Percentiles rank a stretch among this genome's conserved stretches.
Evolutionary conservation across 1,284 basidiomycete genomes (phyloP).

Genomic region (Irpex sp.): DNA sequence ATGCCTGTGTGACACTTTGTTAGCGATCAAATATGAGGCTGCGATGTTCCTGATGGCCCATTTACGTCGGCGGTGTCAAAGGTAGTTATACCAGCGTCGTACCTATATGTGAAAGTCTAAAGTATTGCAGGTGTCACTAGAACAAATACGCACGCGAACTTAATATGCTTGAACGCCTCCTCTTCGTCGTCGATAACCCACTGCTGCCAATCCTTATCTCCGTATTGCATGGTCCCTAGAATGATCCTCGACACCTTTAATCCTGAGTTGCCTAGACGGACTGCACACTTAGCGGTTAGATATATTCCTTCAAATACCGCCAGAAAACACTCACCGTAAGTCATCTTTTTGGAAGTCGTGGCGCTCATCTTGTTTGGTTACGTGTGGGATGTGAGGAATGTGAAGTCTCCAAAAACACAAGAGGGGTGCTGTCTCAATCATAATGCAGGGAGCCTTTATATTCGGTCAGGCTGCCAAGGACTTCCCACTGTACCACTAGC

Average conservation of each 20-base stretch:
- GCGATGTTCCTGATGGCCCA: not conserved
- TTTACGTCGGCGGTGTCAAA: conserved; percentile 47
- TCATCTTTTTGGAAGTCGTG: too few relatives aligned
- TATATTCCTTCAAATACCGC: too few relatives aligned
- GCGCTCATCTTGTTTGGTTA: too few relatives aligned
- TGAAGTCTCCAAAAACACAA: too few relatives aligned
- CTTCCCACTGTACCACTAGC: too few relatives aligned
- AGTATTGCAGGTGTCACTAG: too few relatives aligned
- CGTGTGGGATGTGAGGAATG: too few relatives aligned
- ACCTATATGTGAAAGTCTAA: not conserved
- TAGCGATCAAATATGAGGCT: too few relatives aligned
- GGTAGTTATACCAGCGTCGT: conserved; percentile 40
- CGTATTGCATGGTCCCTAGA: conserved; percentile 42
- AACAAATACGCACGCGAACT: conserved; percentile 28
- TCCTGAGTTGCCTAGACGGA: conserved; percentile 42
- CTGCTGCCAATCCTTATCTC: conserved; percentile 28
- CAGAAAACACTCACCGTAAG: too few relatives aligned
- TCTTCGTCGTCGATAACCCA: conserved; percentile 41
- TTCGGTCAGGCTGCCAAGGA: too few relatives aligned
- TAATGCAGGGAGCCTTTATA: too few relatives aligned
- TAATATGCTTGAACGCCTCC: conserved; percentile 31
- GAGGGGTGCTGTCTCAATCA: too few relatives aligned
- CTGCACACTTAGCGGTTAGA: conserved; percentile 15
- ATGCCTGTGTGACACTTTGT: conserved; percentile 10
- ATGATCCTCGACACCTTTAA: conserved; percentile 42